Evolutionary conservation across 2,329 filamentous ascomycete species (phyloP).

Genomic region (Fusarium sp.): DNA sequence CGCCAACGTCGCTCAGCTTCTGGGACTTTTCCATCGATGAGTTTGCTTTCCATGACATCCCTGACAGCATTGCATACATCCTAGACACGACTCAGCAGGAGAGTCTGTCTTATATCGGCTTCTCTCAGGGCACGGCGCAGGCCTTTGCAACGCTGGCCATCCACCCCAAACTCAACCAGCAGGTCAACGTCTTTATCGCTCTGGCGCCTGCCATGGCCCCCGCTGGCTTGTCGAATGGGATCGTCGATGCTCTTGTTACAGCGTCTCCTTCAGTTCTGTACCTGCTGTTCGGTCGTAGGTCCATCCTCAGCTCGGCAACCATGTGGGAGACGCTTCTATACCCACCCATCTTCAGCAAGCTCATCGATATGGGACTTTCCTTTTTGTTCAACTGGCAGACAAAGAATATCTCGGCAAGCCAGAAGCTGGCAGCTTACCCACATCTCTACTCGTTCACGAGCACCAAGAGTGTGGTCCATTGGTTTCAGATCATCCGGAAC

Average conservation of each 20-base stretch:
- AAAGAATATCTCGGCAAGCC: slow-evolving; percentile 83
- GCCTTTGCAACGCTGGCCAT: slow-evolving; percentile 95
- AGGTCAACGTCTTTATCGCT: slow-evolving; percentile 96
- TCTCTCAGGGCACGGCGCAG: slow-evolving; percentile 96
- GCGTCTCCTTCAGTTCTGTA: slow-evolving; percentile 93
- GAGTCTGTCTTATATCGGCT: slow-evolving; percentile 94
- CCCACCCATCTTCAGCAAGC: slow-evolving; percentile 88
- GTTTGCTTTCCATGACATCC: slow-evolving; percentile 97
- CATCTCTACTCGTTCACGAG: slow-evolving; percentile 97
- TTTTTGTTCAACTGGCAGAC: slow-evolving; percentile 94
- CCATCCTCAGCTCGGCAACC: slow-evolving; percentile 90
- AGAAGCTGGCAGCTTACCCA: slow-evolving; percentile 95
- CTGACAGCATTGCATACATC: slow-evolving; percentile 93
- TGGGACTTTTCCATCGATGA: slow-evolving; percentile 99
- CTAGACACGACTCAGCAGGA: slow-evolving; percentile 83
- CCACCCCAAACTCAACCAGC: slow-evolving; percentile 90
- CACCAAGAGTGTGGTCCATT: slow-evolving; percentile 97
- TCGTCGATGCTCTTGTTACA: slow-evolving; percentile 94
- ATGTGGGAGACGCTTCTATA: slow-evolving; percentile 99
- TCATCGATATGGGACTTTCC: slow-evolving; percentile 83
- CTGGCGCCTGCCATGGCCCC: slow-evolving; percentile 97
- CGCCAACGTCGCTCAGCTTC: slow-evolving; percentile 81
- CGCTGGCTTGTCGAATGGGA: slow-evolving; percentile 86
- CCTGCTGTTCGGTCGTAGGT: slow-evolving; percentile 90
- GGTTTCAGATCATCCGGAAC: slow-evolving; percentile 99